Base-by-base conservation (phyloP, 1,284 basidiomycete species). In the Wolfiporia cocos region DNA sequence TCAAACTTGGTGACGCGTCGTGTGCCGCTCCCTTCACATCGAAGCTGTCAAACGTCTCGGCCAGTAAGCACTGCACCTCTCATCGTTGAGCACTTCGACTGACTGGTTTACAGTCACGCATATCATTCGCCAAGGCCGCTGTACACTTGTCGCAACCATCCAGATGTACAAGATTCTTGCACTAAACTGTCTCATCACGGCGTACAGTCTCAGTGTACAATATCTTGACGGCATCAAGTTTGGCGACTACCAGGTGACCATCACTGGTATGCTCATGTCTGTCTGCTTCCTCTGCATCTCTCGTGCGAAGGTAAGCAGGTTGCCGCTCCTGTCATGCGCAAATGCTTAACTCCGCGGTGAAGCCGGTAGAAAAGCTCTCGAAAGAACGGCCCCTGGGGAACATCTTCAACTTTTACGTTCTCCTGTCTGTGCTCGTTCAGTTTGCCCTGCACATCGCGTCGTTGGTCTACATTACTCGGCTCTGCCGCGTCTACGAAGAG, bases 91-190 rank as follows among this genome's bases (percentile, higher is more conserved):
- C 37, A 29, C 15, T 30, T 18, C n/a, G 9, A 6, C 31, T 53
- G 41, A 55, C 53, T n/a, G 44, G 11, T 21, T 18, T 39, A 11
- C 50, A 91, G 90, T 96, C 56, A 86, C 89, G 21, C 92, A 93
- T 61, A 96, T 97, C 61, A 95, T 97, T 54, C 83, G 93, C 34
- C 93, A 97, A 68, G 93, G 94, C 18, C 86, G 93, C 34, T 96
- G 93, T 69, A 97, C 93, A 0, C 80, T 97, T 12, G 93, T 97
- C 33, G 93, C 93, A 1, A 97, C 93, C 1, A 88, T 94, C 44
- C 94, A 97, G 67, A 97, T 97, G 93, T 97, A 96, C 81, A 96
- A 96, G 72, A 97, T 97, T 53, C 73, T 97, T 29, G 93, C 93
- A 2, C 70, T 96, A 47, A 97, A 97, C 63, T 96, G 93, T 61